Conservation (phyloP, 2,329 filamentous ascomycete species). For the Stenocarpella maydis region DNA sequence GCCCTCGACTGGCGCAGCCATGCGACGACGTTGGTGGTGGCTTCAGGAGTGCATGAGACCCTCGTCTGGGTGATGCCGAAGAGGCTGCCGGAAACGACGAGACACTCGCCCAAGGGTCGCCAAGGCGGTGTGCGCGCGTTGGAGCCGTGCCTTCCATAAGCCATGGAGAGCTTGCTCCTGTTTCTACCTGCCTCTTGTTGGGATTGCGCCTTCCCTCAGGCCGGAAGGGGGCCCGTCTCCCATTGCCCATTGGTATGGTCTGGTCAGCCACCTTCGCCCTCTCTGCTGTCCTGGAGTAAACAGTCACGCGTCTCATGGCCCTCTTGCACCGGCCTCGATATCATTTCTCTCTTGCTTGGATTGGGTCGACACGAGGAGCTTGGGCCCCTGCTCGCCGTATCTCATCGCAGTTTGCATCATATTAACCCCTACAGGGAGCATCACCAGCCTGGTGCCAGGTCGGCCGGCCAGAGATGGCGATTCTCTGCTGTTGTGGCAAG, state of each 20-base stretch:
- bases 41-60: background rate
- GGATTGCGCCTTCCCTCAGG: background rate
- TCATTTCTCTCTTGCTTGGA: background rate
- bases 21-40: background rate
- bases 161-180: background rate
- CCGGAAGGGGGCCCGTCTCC: background rate
- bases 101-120: background rate
- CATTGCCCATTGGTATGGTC: background rate
- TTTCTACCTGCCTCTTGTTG: slow-evolving; percentile 4
- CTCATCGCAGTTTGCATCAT: background rate
- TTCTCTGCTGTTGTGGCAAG: slow-evolving; percentile 47
- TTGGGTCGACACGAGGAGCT: too few relatives aligned
- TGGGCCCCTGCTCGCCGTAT: background rate
- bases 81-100: background rate
- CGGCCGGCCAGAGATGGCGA: slow-evolving; percentile 41
- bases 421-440: background rate
- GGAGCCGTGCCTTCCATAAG: slow-evolving; percentile 11
- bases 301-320: background rate
- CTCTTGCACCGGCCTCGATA: background rate
- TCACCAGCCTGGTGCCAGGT: background rate
- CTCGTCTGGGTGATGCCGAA: background rate
- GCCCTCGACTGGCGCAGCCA: background rate
- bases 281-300: background rate
- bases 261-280: background rate
- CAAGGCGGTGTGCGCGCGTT: background rate